Conservation (phyloP, 441 rosid species). For the Populus tomentosa region DNA sequence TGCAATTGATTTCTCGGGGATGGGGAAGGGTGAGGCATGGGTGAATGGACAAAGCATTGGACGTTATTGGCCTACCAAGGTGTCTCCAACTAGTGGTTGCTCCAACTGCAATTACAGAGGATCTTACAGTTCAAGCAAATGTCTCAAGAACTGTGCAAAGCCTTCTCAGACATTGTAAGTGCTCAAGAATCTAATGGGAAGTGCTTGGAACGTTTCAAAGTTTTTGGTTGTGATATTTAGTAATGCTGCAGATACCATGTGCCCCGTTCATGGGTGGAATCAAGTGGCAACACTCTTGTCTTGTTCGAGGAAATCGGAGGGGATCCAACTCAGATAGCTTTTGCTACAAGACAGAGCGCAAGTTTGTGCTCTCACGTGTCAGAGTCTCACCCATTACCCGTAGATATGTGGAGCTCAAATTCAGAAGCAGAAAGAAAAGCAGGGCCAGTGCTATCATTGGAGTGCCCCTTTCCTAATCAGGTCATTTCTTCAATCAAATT, state of each 20-base stretch:
- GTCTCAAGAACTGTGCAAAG: slow-evolving; percentile 82
- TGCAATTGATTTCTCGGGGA: slow-evolving; percentile 79
- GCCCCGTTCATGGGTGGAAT: slow-evolving; percentile 88
- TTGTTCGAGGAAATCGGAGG: slow-evolving; percentile 92
- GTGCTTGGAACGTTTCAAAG: neutral
- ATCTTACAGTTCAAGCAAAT: slow-evolving; percentile 54
- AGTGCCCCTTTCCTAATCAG: slow-evolving; percentile 62
- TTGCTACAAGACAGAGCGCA: slow-evolving; percentile 47
- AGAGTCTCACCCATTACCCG: slow-evolving; percentile 71
- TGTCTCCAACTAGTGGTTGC: slow-evolving; percentile 53
- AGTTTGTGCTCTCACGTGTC: slow-evolving; percentile 64
- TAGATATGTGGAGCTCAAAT: slow-evolving; percentile 63
- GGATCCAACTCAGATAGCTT: slow-evolving; percentile 71
- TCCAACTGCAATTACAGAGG: slow-evolving; percentile 74
- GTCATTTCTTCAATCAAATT: slow-evolving; percentile 72
- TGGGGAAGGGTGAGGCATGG: slow-evolving; percentile 98
- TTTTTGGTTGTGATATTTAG: slow-evolving; percentile 4
- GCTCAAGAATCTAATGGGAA: neutral
- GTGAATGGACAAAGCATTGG: slow-evolving; percentile 97
- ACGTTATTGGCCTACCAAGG: slow-evolving; percentile 84
- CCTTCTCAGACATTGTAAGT: slow-evolving; percentile 92
- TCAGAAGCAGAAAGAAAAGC: slow-evolving; percentile 33
- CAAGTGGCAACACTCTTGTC: slow-evolving; percentile 72
- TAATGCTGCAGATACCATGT: slow-evolving; percentile 66
- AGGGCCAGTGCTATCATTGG: slow-evolving; percentile 46